Percentiles rank a stretch among this genome's conserved stretches.
These are phyloP conservation scores for Cryptococcus sp. DNA, from an alignment of 1,284 basidiomycete species.

Conservation along the genomic window DNA sequence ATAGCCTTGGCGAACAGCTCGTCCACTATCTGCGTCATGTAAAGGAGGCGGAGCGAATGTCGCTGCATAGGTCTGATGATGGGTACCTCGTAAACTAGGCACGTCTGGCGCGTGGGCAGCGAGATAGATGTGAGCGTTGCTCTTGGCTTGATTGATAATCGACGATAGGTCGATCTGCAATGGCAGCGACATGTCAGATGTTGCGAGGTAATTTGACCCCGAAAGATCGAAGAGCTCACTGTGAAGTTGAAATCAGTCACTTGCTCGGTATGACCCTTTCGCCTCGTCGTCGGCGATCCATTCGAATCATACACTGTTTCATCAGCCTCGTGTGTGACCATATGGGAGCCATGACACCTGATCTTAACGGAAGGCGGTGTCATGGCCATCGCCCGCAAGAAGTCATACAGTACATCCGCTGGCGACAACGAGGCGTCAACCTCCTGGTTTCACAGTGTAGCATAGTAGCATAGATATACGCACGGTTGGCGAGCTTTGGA, in stretches of 20 bases:
- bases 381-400: slow-evolving; percentile 32
- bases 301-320: slow-evolving; percentile 23
- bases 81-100: slow-evolving; percentile 24
- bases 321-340: slow-evolving; percentile 23
- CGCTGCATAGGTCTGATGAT: slow-evolving; percentile 19
- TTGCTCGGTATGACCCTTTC: slow-evolving; percentile 30
- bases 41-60: slow-evolving; percentile 9
- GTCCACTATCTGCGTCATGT: not conserved
- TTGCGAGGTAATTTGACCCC: not conserved
- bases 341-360: slow-evolving; percentile 28
- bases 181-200: not conserved
- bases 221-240: slow-evolving; percentile 18
- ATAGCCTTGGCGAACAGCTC: not conserved
- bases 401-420: slow-evolving; percentile 45
- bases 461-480: slow-evolving; percentile 10
- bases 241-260: slow-evolving; percentile 47
- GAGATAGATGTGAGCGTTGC: slow-evolving; percentile 35
- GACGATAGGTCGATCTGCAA: slow-evolving; percentile 39
- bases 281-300: slow-evolving; percentile 16
- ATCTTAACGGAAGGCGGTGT: slow-evolving; percentile 28
- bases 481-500: slow-evolving; percentile 30
- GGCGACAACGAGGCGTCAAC: not conserved
- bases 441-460: not conserved
- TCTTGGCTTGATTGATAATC: slow-evolving; percentile 32
- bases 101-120: slow-evolving; percentile 14